Base-by-base conservation (phyloP, 106 monocot genomes). In the Dendrobium officinale region DNA sequence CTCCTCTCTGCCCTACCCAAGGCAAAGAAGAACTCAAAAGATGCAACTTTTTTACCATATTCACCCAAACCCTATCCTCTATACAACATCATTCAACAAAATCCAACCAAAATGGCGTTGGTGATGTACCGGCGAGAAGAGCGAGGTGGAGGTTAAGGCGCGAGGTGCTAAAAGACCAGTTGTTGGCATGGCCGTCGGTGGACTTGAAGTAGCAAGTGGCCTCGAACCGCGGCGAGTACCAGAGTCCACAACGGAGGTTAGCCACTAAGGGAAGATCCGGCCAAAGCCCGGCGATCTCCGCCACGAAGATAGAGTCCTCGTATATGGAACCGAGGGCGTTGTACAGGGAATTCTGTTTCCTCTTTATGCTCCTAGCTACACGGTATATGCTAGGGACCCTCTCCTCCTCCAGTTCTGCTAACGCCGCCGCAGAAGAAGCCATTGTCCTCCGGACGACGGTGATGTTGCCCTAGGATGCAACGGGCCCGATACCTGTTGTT, bases 171-270 rank as follows among this genome's bases (percentile, higher is more conserved):
- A 98, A 98, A 72, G 90, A 89, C 82, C 95, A 95, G 83, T 98
- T 95, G 74, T 89, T 89, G 78, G 85, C 79, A 84, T 98, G 98
- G 15, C 98, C 94, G 75, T 98, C 98, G 45, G 98, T 98, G 77
- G 98, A 98, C 80, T 98, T 98, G 80, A 98, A 98, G 84, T 95
- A 98, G 86, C 95, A 98, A 67, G 89, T 90, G 67, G 86, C 79
- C 9, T 91, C 77, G 84, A 98, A 89, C 9, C 83, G 77, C 10
- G 89, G 83, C 33, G 88, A 81, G 84, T 98, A 98, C 98, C 98
- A 98, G 75, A 92, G 89, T 42, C 98, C 98, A 77, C 98, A 98
- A 0, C 98, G 87, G 81, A 98, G 95, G 79, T 98, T 98, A 73
- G 95, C 98, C 54, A 98, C 75, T 77, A 95, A 88, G 9, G 98